Evolutionary conservation across 257 asterid species (phyloP), one percentile per base, ranked within the genome.

Genomic region (Cynanchum wilfordii): DNA sequence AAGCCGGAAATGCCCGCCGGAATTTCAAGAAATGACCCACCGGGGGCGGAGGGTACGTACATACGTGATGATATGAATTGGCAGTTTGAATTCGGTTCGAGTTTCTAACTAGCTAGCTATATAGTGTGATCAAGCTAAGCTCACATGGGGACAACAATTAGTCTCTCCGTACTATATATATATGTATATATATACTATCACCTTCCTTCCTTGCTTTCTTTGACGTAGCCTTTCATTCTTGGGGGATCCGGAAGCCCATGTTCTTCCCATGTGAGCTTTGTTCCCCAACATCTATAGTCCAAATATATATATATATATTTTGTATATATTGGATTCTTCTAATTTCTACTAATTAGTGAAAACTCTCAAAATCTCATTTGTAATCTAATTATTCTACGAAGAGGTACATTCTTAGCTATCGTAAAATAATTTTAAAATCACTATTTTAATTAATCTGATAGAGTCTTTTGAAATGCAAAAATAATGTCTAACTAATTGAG

Each of bases 191-290:
- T 33, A 33, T 0, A 57, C 33, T 7, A 49, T 62, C 51, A 27
- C 10, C 11, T 70, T 57, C 56, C n/a, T 38, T 38, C 42, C 42
- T 38, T 38, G 2, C 2, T 30, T 6, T 4, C 7, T 38, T 22
- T 19, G 69, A 57, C 74, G 24, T 66, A 73, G 54, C 12, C 65
- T 17, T 51, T 19, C 17, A 16, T 24, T 25, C 29, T 11, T 20
- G 56, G 30, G 47, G 11, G 38, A 42, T 42, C 47, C 47, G 0
- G 77, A 2, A 19, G 8, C 40, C 55, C 83, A 82, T 59, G 83
- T 78, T 82, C 69, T 52, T 63, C 83, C 83, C 81, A 82, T 76
- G 75, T 73, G 79, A 64, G 44, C 42, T 20, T 57, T 75, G 79
- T 78, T 71, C 78, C 75, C 63, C 44, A 5, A 10, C 68, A 49